phyloP scores from a whole-genome alignment of 2,329 filamentous ascomycete species.

The Phoma sp. region DNA sequence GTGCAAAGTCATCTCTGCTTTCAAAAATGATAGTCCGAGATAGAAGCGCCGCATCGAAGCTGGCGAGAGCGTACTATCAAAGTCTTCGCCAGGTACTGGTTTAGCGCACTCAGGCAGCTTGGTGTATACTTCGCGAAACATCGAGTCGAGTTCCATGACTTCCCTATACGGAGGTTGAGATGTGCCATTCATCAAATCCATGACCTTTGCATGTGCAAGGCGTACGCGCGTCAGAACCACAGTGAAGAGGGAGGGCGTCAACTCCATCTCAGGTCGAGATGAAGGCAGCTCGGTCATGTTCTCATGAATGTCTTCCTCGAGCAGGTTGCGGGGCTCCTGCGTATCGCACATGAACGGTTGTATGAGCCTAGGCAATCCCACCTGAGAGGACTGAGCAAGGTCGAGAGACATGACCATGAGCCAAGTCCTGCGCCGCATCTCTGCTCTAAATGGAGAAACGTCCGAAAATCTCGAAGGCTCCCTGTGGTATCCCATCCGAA shows the following conservation, averaged over 20 bases:
- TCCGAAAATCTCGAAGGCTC: constrained; percentile 48
- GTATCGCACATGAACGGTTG: constrained; percentile 50
- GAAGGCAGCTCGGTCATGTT: constrained; percentile 43
- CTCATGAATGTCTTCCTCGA: constrained; percentile 52
- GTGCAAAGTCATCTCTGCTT: constrained; percentile 47
- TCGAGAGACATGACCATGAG: constrained; percentile 58
- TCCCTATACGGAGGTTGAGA: constrained; percentile 38
- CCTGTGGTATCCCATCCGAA: constrained; percentile 55
- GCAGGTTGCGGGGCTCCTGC: constrained; percentile 50
- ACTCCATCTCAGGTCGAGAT: constrained; percentile 36
- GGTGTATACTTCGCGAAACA: constrained; percentile 31
- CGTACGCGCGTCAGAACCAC: constrained; percentile 36
- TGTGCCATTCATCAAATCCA: constrained; percentile 38
- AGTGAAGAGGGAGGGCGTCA: constrained; percentile 37
- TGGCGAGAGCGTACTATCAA: constrained; percentile 16
- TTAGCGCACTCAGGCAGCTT: constrained; percentile 31
- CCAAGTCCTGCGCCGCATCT: constrained; percentile 69
- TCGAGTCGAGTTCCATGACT: constrained; percentile 37
- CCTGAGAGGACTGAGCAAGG: constrained; percentile 47
- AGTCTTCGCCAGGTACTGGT: constrained; percentile 20
- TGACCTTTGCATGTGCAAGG: constrained; percentile 34
- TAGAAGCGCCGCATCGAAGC: constrained; percentile 39
- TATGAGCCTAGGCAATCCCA: constrained; percentile 51
- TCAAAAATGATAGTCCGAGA: constrained; percentile 42
- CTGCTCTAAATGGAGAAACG: constrained; percentile 62